Evolutionary conservation across 2,329 filamentous ascomycete species (phyloP).

Genomic region (Sporothrix variecibatus): DNA sequence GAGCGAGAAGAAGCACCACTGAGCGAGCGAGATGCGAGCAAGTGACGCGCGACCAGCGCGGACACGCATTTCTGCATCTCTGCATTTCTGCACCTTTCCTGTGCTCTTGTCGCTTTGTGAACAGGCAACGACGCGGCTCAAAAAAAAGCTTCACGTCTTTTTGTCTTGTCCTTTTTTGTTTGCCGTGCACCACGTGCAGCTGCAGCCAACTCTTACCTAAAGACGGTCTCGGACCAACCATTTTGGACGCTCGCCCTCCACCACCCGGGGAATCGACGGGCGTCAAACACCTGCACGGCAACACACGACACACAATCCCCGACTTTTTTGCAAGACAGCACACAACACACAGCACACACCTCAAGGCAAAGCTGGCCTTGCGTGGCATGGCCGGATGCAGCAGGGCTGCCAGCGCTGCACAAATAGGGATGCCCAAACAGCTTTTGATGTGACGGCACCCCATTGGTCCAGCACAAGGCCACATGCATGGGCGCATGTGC

Average conservation of each 20-base stretch:
- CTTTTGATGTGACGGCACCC: background rate
- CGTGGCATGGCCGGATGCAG: background rate
- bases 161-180: background rate
- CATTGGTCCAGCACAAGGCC: slow-evolving; percentile 11
- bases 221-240: background rate
- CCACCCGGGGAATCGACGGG: background rate
- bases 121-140: background rate
- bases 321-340: background rate
- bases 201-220: background rate
- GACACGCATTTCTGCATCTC: background rate
- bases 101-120: background rate
- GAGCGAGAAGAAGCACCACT: slow-evolving; percentile 7
- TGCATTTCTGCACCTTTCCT: too few species aligned
- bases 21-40: background rate
- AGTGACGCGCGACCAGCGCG: too few species aligned
- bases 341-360: background rate
- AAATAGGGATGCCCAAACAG: background rate
- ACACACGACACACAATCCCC: background rate
- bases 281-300: background rate
- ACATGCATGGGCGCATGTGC: slow-evolving; percentile 10
- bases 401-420: background rate
- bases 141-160: background rate
- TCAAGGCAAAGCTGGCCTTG: background rate
- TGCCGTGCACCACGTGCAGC: background rate
- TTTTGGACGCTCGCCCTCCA: background rate